Percentiles rank a stretch among this genome's conserved stretches.
These are phyloP conservation scores for Thuidium tamariscinum DNA, from an alignment of 225 moss, liverwort and hornwort genomes.

Conservation along the genomic window DNA sequence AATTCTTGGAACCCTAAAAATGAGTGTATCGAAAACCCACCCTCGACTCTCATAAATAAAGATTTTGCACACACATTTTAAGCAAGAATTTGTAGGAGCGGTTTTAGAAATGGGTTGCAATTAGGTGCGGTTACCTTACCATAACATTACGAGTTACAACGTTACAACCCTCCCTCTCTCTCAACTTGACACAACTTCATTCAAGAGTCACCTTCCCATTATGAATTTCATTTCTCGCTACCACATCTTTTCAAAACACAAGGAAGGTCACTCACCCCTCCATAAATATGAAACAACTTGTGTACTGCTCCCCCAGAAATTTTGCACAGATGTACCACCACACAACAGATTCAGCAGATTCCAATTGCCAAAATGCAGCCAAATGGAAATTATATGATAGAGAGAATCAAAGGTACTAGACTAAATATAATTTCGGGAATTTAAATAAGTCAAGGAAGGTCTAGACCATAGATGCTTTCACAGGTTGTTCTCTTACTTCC, in stretches of 20 bases:
- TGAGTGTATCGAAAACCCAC: neutral
- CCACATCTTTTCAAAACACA: neutral
- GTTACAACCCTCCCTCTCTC: neutral
- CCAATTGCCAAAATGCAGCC: neutral
- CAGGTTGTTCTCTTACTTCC: conserved; percentile 17
- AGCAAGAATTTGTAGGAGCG: neutral
- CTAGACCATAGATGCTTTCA: neutral
- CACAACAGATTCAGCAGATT: conserved; percentile 4
- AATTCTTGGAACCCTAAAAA: neutral
- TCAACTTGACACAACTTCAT: neutral
- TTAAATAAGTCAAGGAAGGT: neutral
- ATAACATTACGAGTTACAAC: neutral
- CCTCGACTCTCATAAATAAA: neutral
- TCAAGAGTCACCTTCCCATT: neutral
- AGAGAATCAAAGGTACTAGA: neutral
- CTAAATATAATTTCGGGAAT: neutral
- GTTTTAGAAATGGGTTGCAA: neutral
- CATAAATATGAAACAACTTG: conserved; percentile 21
- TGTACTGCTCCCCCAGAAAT: conserved; percentile 8
- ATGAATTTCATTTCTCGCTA: neutral
- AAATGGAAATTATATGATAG: neutral
- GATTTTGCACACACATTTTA: too few species aligned
- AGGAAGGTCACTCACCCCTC: conserved; percentile 20
- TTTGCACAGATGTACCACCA: conserved; percentile 3
- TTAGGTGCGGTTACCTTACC: neutral